These are phyloP conservation scores for Xylaria palmicola DNA, from an alignment of 495 filamentous ascomycete species.

Conservation along the genomic window DNA sequence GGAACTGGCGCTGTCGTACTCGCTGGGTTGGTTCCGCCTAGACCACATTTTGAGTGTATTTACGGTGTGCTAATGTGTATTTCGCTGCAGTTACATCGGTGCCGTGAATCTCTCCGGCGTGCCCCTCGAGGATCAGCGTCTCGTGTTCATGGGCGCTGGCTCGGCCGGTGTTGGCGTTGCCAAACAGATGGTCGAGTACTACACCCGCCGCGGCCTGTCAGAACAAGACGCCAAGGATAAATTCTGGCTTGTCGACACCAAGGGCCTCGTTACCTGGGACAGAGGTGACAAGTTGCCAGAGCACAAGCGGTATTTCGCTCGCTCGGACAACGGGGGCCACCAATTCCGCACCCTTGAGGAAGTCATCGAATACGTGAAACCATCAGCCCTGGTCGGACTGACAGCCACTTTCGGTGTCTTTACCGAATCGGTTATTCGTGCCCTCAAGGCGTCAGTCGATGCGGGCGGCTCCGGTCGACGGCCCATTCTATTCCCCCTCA, in stretches of 20 bases:
- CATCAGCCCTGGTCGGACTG: constrained; percentile 90
- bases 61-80: constrained; percentile 21
- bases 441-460: constrained; percentile 66
- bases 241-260: constrained; percentile 98
- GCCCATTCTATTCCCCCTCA: constrained; percentile 91
- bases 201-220: constrained; percentile 88
- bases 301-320: constrained; percentile 97
- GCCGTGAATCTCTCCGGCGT: constrained; percentile 86
- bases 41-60: not conserved
- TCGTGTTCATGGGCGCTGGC: constrained; percentile 95
- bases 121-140: constrained; percentile 83
- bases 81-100: constrained; percentile 67
- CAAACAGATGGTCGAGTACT: constrained; percentile 94
- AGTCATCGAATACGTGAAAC: constrained; percentile 89
- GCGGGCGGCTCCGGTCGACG: constrained; percentile 70
- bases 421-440: constrained; percentile 79
- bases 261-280: constrained; percentile 90
- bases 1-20: constrained; percentile 96
- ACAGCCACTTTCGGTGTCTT: constrained; percentile 94
- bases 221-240: constrained; percentile 85
- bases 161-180: constrained; percentile 95
- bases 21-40: constrained; percentile 58
- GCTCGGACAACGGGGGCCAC: constrained; percentile 84
- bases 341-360: constrained; percentile 89
- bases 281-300: constrained; percentile 92